Conservation (phyloP, 192 early-diverging fungal species). For the Gigaspora rosea region DNA sequence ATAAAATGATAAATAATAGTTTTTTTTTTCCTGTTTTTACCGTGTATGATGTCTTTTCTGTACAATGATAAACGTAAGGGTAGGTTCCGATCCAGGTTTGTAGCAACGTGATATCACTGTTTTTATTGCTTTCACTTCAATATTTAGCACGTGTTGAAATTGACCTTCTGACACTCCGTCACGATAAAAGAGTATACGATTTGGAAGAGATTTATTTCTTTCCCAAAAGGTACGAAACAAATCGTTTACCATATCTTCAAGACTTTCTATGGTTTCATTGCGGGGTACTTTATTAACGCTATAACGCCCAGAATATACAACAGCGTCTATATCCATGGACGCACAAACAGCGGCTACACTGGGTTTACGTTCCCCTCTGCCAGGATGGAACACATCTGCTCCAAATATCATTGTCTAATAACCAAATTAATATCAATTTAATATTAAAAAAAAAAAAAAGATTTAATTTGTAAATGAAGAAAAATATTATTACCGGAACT, state of each 20-base stretch:
- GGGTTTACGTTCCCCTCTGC: slow-evolving; percentile 11
- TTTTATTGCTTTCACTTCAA: slow-evolving; percentile 1
- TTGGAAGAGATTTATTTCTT: slow-evolving; percentile 64
- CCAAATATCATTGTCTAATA: neutral
- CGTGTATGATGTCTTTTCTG: slow-evolving; percentile 90
- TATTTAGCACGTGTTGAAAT: slow-evolving; percentile 13
- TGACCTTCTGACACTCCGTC: slow-evolving; percentile 87
- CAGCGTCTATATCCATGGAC: slow-evolving; percentile 54
- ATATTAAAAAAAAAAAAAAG: neutral
- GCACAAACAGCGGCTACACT: slow-evolving; percentile 38
- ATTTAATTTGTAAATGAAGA: neutral
- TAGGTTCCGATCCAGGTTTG: slow-evolving; percentile 45
- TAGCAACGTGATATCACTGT: neutral
- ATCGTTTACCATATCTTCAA: slow-evolving; percentile 62
- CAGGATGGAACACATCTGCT: slow-evolving; percentile 11
- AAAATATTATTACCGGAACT: neutral
- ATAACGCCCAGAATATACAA: slow-evolving; percentile 59
- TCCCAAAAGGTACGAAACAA: slow-evolving; percentile 57
- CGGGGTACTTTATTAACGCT: slow-evolving; percentile 49
- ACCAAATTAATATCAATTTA: neutral
- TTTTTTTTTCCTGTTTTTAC: slow-evolving; percentile 25
- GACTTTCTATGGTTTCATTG: slow-evolving; percentile 62
- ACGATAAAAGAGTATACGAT: slow-evolving; percentile 78
- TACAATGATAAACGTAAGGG: slow-evolving; percentile 82
- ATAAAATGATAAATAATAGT: neutral